phyloP scores from a whole-genome alignment of 257 asterid species.

The Mitragyna speciosa region DNA sequence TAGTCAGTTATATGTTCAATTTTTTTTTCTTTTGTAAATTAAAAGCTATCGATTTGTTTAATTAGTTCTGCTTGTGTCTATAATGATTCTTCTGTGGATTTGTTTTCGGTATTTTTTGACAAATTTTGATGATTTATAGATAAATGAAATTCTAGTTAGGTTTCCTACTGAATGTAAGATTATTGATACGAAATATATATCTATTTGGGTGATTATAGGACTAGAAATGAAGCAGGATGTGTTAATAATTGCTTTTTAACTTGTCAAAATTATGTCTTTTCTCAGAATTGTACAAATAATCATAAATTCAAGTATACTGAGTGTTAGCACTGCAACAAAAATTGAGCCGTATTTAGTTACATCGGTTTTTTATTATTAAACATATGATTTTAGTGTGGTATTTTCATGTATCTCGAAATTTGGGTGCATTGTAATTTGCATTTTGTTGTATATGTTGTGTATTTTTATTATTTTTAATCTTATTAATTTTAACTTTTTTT shows the following conservation, averaged over 20 bases:
- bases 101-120: background rate
- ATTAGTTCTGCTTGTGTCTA: background rate
- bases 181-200: background rate
- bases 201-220: background rate
- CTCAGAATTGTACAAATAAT: background rate
- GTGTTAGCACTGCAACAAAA: background rate
- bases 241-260: background rate
- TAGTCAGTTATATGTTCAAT: background rate
- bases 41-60: background rate
- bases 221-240: background rate
- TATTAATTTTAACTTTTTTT: too few relatives aligned
- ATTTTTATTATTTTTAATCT: too few relatives aligned
- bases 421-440: background rate
- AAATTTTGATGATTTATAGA: background rate
- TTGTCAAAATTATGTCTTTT: background rate
- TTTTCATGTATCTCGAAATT: background rate
- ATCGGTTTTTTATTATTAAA: background rate
- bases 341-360: background rate
- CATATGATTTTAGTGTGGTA: background rate
- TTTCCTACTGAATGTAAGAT: background rate
- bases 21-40: too few relatives aligned
- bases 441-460: too few relatives aligned
- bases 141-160: conserved; percentile 3
- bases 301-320: background rate
- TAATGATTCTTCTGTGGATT: background rate